Base-by-base conservation (phyloP, 2,329 filamentous ascomycete genomes). In the Escovopsis sp. region DNA sequence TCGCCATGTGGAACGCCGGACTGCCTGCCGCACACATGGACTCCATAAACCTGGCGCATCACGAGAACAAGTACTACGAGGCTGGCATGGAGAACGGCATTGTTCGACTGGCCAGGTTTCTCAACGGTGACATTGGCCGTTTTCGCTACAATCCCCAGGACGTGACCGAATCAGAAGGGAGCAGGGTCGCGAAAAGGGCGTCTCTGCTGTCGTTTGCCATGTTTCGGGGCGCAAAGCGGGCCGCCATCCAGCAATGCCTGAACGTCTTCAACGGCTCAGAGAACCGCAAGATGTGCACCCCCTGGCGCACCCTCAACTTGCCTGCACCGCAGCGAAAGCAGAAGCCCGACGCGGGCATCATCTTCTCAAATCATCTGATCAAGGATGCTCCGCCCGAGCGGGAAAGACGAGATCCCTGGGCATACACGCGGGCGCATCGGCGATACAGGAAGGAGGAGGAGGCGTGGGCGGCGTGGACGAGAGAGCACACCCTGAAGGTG, bases 181-280 rank as follows among this genome's bases (percentile, higher is more conserved):
- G 35, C 15, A 28, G 35, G 4, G 19, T 38, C 12, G 38, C 54
- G 42, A 40, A 28, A 7, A 40, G 41, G 10, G 47, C 50, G 18
- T 44, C 45, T 2, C 48, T 56, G 28, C 35, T 48, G 11, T 40
- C 48, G 15, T 65, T 60, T 47, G 58, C 61, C 2, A 42, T 40
- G 3, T 59, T 64, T 41, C 64, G 65, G 10, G 69, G 67, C 1
- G 59, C 58, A 42, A 59, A 62, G 36, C 63, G 69, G 37, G 69
- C 67, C 7, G 68, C 61, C 15, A 53, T 72, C 19, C 66, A 71
- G 48, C 59, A 61, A 28, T 59, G 57, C 15, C 56, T 72, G 30
- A 59, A 60, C 35, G 46, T 56, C 11, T 60, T 68, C 38, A 53
- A 55, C 28, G 62, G 52, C 43, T 33, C 43, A 4, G 66, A 67